Evolutionary conservation across 2,329 filamentous ascomycete genomes (phyloP), one percentile per base, ranked within the genome.

Genomic region (Paramyrothecium roridum): DNA sequence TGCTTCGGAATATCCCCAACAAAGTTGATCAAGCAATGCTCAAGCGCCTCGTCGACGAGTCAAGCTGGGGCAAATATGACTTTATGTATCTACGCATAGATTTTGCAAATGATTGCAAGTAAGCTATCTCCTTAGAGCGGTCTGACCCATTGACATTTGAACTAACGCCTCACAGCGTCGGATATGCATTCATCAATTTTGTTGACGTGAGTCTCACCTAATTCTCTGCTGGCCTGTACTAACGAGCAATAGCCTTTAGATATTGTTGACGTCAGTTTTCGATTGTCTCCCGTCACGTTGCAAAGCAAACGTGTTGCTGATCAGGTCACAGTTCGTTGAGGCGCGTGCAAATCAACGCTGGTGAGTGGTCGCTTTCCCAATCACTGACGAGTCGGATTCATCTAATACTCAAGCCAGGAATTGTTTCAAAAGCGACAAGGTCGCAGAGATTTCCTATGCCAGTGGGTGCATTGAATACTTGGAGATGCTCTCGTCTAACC

Each of bases 131-230:
- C 10, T 10, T 10, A 30, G 10, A 6, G 26, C 26, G 6, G 6
- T 6, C 10, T 30, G 26, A 30, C 6, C 26, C 26, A 30, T 30
- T 10, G 10, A 30, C 26, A 30, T 30, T 4, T 30, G 6, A 30
- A 30, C 26, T 30, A 4, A 30, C 26, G 10, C 10, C 6, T 30
- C 26, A 30, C 59, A 96, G 92, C 69, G 93, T 98, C 56, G 95
- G 95, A 48, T 98, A 98, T 72, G 93, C 92, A 0, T 99, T 98
- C 73, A 91, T 99, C 75, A 97, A 99, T 73, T 97, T 98, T 64
- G 83, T 87, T 47, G 86, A 92, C 69, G 87, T 90, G 72, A 82
- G 87, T 66, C 20, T 53, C 46, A n/a, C 40, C 20, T 50, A 16
- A 8, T n/a, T 34, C 19, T 8, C 16, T 43, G 2, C 13, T 45